phyloP scores from a whole-genome alignment of 164 flowering plant species.

The Stephania japonica region DNA sequence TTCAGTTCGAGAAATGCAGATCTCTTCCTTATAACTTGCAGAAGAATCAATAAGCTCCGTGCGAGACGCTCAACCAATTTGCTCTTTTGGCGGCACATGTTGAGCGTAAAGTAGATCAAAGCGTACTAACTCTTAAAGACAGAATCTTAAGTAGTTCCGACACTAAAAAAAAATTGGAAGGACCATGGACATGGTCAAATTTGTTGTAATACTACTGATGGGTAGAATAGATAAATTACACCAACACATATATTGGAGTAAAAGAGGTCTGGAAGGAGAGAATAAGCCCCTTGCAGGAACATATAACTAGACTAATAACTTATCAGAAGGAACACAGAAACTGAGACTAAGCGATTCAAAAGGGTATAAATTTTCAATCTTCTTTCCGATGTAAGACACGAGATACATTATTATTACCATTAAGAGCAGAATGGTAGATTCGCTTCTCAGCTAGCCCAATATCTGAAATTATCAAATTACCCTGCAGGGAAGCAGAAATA shows the following conservation, averaged over 20 bases:
- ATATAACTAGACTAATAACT: slow-evolving; percentile 24
- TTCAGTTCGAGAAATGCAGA: slow-evolving; percentile 47
- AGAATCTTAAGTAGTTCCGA: not conserved
- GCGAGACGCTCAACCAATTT: not conserved
- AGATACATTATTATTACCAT: slow-evolving; percentile 80
- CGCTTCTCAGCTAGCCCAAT: slow-evolving; percentile 90
- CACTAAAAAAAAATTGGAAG: not conserved
- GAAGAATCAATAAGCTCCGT: not conserved
- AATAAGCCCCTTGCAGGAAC: slow-evolving; percentile 17
- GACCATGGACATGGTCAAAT: not conserved
- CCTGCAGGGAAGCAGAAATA: slow-evolving; percentile 43
- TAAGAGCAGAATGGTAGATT: slow-evolving; percentile 77
- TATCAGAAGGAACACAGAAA: slow-evolving; percentile 15
- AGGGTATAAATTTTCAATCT: slow-evolving; percentile 57
- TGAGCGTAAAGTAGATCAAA: not conserved
- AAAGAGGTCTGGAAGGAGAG: not conserved
- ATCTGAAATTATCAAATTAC: slow-evolving; percentile 64
- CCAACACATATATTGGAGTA: not conserved
- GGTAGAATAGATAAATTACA: slow-evolving; percentile 4
- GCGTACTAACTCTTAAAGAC: not conserved
- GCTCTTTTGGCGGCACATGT: not conserved
- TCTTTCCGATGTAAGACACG: slow-evolving; percentile 85
- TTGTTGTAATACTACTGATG: not conserved
- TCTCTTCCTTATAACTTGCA: slow-evolving; percentile 10
- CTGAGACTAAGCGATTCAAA: slow-evolving; percentile 25